Evolutionary conservation across 148 eudicot genomes (phyloP).

Genomic region (Rhododendron kiyosumense): DNA sequence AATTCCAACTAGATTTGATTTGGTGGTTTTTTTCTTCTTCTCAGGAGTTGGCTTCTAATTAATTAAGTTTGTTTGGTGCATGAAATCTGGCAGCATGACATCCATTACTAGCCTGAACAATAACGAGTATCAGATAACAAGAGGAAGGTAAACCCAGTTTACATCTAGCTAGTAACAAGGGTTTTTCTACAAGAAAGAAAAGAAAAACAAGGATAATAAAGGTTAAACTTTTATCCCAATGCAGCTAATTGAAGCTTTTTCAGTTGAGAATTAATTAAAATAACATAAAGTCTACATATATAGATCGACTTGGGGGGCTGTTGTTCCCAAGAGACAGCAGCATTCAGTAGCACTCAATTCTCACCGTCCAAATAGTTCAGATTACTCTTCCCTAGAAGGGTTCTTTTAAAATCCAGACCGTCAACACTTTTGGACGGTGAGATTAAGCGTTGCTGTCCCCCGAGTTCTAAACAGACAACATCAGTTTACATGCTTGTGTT

Average conservation of each 20-base stretch:
- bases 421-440: too few species aligned
- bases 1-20: too few species aligned
- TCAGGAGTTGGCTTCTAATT: background rate
- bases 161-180: background rate
- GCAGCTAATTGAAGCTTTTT: background rate
- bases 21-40: background rate
- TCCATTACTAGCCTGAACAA: constrained; percentile 91
- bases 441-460: too few species aligned
- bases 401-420: too few species aligned
- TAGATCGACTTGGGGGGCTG: background rate
- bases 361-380: too few species aligned
- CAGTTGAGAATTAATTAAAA: too few species aligned
- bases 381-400: too few species aligned
- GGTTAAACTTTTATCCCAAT: background rate
- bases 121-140: constrained; percentile 88
- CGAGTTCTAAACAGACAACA: too few species aligned
- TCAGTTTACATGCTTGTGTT: background rate
- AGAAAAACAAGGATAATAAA: too few species aligned
- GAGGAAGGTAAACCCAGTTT: constrained; percentile 60
- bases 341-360: too few species aligned
- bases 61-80: constrained; percentile 3
- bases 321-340: too few species aligned
- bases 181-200: too few species aligned
- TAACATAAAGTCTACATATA: background rate
- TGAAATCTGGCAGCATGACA: constrained; percentile 55